Evolutionary conservation across 306 rosid genomes (phyloP), one percentile per base, ranked within the genome.

Genomic region (Morella rubra): DNA sequence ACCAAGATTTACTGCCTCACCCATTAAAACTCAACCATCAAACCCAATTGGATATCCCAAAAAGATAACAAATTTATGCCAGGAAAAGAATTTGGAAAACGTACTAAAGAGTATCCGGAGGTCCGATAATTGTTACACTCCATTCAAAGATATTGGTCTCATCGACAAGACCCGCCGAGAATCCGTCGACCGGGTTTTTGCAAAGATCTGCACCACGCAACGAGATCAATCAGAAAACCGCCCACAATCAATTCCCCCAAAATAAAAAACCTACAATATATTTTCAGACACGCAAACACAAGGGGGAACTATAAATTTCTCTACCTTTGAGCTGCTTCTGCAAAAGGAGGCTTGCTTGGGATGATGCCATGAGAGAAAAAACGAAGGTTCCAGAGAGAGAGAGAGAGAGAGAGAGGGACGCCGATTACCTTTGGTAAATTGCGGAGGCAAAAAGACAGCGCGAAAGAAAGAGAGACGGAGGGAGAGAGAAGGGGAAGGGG

Each of bases 121-220:
- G 98, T 54, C 98, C 98, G 85, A 95, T 95, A 83, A 95, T 77
- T 52, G 98, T 95, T 56, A 95, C 98, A 84, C 98, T 95, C 98
- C 98, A 95, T 79, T 95, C 98, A 69, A 95, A 95, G 70, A 95
- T 90, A 86, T 92, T 92, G 76, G 4, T 88, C 81, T 95, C 98
- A 19, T 92, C 97, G 0, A 95, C 96, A 71, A 95, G 90, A 78
- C 98, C 98, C 5, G 98, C 98, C 9, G 98, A 95, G 84, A 95
- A 95, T 0, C 98, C 98, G 42, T 92, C 98, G 5, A 95, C 98
- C 0, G 97, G 98, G 64, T 90, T 80, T 77, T 88, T 95, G 88
- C 97, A 90, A 90, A 95, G 98, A 95, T 95, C 98, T 95, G 86
- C 69, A 53, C 72, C 60, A 77, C 19, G 44, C 7, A n/a, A 41